Conservation (phyloP, 768 basidiomycete species). For the Rhodotorula graminis region DNA sequence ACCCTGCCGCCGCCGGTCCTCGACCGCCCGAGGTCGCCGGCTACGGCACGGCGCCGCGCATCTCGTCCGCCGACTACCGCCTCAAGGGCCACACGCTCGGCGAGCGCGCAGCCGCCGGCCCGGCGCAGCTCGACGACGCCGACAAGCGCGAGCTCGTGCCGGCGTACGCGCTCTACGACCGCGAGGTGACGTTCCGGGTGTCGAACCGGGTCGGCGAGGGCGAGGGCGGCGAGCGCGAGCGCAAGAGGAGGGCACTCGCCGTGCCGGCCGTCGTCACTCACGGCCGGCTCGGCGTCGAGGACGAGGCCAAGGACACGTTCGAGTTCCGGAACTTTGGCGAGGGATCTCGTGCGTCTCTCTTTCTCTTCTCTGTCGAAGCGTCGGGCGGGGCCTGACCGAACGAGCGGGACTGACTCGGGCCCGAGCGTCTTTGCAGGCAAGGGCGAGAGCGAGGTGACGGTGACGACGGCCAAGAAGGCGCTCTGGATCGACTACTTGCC, state of each 20-base stretch:
- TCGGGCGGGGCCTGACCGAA: no score
- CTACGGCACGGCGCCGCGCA: constrained; percentile 6
- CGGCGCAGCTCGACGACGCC: not conserved
- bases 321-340: constrained; percentile 75
- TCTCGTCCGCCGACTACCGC: constrained; percentile 14
- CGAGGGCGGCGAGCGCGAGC: constrained; percentile 3
- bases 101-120: not conserved
- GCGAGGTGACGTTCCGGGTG: constrained; percentile 31
- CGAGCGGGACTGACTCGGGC: not conserved
- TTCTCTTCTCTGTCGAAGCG: not conserved
- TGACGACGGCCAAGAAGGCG: constrained; percentile 59
- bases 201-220: constrained; percentile 9
- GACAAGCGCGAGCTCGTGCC: constrained; percentile 20
- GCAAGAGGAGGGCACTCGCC: constrained; percentile 50
- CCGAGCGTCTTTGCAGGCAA: not conserved
- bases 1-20: not conserved
- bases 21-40: not conserved
- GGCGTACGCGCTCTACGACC: constrained; percentile 17
- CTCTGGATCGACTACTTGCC: constrained; percentile 88
- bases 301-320: constrained; percentile 59
- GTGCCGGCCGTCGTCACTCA: constrained; percentile 59
- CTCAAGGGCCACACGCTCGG: constrained; percentile 21
- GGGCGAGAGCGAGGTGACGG: constrained; percentile 67
- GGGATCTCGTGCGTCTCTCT: constrained; percentile 51
- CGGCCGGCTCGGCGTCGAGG: constrained; percentile 60